Base-by-base conservation (phyloP, 2,329 filamentous ascomycete genomes). In the Aotearoamyces nothofagi region DNA sequence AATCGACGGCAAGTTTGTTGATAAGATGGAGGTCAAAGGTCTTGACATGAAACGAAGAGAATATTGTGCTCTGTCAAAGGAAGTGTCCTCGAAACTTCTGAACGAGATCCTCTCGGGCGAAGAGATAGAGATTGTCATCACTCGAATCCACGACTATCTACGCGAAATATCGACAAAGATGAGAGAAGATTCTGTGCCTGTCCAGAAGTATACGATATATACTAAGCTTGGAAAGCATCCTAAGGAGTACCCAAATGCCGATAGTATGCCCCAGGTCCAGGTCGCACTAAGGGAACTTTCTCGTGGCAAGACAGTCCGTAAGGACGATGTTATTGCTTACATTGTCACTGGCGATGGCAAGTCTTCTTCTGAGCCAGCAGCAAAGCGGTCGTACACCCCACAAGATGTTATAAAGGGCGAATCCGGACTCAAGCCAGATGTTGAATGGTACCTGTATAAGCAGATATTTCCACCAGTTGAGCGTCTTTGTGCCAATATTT, bases 371-470 rank as follows among this genome's bases (percentile, higher is more conserved):
- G 78, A 84, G 38, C 64, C 66, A 9, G 70, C 83, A 2, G 80
- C 90, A 13, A 93, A 93, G 56, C 82, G 92, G 40, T 87, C 90
- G 3, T 87, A 82, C 51, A 76, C 79, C 4, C 77, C 82, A 2
- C 77, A 84, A 33, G 90, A 98, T 50, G 74, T 92, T 11, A 60
- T 81, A 34, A 92, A 90, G 47, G 49, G 70, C 10, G 79, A 80
- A 40, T 74, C 77, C 1, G 76, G 62, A 1, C 65, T 98, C 5
- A 67, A 77, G 33, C 82, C 86, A 2, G 90, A 98, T 47, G 69
- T 94, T n/a, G 90, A 98, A 49, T 96, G 86, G 69, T 98, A 98
- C 53, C 71, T 98, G 22, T 78, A 83, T 60, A 98, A 98, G 61
- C 90, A 98, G 54, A 94, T 98, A 34, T 83, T 98, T 56, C 90